Conservation (phyloP, 495 filamentous ascomycete genomes). For the Geopyxis carbonaria region DNA sequence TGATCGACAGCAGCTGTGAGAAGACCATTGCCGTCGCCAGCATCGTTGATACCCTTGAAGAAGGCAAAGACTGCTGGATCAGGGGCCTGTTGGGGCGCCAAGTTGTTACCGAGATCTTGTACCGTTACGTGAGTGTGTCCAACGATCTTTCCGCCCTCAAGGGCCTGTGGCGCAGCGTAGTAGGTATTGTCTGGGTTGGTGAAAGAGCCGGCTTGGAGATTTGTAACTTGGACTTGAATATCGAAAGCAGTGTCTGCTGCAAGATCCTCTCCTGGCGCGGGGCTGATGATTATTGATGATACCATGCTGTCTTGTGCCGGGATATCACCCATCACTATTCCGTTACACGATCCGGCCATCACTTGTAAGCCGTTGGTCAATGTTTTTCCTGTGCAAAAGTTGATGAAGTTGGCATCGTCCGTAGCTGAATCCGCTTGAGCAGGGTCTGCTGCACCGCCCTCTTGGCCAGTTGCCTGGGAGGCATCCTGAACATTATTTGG, state of each 20-base stretch:
- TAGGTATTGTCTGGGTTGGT: slow-evolving; percentile 36
- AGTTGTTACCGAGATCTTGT: slow-evolving; percentile 35
- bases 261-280: slow-evolving; percentile 33
- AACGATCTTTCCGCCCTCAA: slow-evolving; percentile 39
- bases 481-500: slow-evolving; percentile 21
- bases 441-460: slow-evolving; percentile 9
- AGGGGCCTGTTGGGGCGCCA: slow-evolving; percentile 34
- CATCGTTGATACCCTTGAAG: slow-evolving; percentile 66
- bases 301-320: slow-evolving; percentile 46
- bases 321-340: slow-evolving; percentile 42
- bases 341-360: slow-evolving; percentile 52
- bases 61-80: slow-evolving; percentile 45
- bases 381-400: slow-evolving; percentile 49
- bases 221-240: slow-evolving; percentile 40
- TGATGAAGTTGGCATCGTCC: slow-evolving; percentile 47
- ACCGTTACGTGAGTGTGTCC: slow-evolving; percentile 60
- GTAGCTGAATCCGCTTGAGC: slow-evolving; percentile 14
- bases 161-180: slow-evolving; percentile 49
- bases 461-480: slow-evolving; percentile 17
- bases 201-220: slow-evolving; percentile 34
- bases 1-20: slow-evolving; percentile 38
- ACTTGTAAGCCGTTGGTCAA: slow-evolving; percentile 52
- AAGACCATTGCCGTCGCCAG: slow-evolving; percentile 44
- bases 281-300: slow-evolving; percentile 44
- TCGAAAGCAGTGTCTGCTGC: slow-evolving; percentile 36